Conservation (phyloP, 192 early-diverging fungal species). For the Entomortierella parvispora region DNA sequence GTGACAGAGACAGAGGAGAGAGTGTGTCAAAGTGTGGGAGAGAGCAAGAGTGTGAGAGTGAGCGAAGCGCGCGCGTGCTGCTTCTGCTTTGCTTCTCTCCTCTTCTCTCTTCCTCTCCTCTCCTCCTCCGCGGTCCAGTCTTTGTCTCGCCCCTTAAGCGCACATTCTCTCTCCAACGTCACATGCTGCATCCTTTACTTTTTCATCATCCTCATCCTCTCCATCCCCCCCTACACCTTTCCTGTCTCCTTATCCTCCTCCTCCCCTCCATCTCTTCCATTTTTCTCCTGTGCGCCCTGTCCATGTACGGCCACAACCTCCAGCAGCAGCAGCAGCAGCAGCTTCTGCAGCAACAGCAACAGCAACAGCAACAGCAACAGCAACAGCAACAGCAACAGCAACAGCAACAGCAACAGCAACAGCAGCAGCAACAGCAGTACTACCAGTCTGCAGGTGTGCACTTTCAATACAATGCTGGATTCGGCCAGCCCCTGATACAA, state of each 20-base stretch:
- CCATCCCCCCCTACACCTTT: background rate
- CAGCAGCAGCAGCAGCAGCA: background rate
- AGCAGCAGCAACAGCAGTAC: constrained; percentile 38
- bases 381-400: constrained; percentile 21
- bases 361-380: constrained; percentile 29
- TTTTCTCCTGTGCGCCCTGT: background rate
- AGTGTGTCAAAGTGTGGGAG: too few relatives aligned
- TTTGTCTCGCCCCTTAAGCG: too few relatives aligned
- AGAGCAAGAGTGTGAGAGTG: too few relatives aligned
- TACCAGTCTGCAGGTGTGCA: constrained; percentile 34
- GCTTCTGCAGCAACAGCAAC: constrained; percentile 17
- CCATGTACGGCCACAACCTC: constrained; percentile 23
- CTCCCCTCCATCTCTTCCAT: background rate
- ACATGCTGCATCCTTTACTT: background rate
- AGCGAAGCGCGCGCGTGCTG: too few relatives aligned
- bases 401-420: constrained; percentile 36
- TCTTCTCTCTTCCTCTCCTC: background rate
- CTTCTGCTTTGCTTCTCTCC: background rate
- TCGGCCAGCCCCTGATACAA: constrained; percentile 33
- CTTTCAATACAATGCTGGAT: constrained; percentile 48
- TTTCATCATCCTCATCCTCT: background rate
- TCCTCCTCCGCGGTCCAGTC: background rate
- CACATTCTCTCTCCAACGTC: too few relatives aligned
- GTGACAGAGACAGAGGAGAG: background rate
- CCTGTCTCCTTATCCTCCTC: background rate